These are phyloP conservation scores for Fusarium subtropicale DNA, from an alignment of 2,329 filamentous ascomycete genomes.

Conservation along the genomic window DNA sequence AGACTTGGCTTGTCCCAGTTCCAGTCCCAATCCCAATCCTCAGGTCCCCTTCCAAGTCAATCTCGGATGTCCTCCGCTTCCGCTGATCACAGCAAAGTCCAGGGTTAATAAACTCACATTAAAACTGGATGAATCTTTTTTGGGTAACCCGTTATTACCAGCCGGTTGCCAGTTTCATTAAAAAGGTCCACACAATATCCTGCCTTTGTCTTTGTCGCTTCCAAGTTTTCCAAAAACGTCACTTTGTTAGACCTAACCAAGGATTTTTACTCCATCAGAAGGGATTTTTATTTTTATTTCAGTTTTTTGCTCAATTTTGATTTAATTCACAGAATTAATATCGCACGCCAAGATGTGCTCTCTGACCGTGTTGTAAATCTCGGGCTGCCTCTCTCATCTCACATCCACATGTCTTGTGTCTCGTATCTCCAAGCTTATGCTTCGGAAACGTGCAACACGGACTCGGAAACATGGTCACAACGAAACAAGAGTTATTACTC, in stretches of 20 bases:
- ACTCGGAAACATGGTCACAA: neutral
- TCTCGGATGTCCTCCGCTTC: constrained; percentile 13
- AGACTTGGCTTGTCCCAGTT: constrained; percentile 2
- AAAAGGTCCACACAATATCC: constrained; percentile 30
- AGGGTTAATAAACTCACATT: neutral
- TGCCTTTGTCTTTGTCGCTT: constrained; percentile 1
- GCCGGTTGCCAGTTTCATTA: constrained; percentile 14
- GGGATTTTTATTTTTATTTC: neutral
- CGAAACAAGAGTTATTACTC: neutral
- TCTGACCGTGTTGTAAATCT: neutral
- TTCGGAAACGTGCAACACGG: constrained; percentile 9
- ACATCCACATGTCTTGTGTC: constrained; percentile 4
- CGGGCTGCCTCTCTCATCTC: neutral
- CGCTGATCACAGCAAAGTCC: constrained; percentile 15
- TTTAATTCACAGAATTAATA: constrained; percentile 1
- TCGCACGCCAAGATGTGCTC: neutral
- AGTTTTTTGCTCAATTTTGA: neutral
- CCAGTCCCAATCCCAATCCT: neutral
- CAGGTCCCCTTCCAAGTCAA: neutral
- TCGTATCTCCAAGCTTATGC: constrained; percentile 10
- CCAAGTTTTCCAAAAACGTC: constrained; percentile 28
- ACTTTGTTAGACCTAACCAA: neutral
- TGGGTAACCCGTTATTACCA: neutral
- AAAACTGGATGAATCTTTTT: neutral
- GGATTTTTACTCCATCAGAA: neutral